A percentile compares a stretch with the other conserved stretches of the same genome.
These are phyloP conservation scores for Suillus alpinus DNA, from an alignment of 768 basidiomycete species.

Conservation along the genomic window DNA sequence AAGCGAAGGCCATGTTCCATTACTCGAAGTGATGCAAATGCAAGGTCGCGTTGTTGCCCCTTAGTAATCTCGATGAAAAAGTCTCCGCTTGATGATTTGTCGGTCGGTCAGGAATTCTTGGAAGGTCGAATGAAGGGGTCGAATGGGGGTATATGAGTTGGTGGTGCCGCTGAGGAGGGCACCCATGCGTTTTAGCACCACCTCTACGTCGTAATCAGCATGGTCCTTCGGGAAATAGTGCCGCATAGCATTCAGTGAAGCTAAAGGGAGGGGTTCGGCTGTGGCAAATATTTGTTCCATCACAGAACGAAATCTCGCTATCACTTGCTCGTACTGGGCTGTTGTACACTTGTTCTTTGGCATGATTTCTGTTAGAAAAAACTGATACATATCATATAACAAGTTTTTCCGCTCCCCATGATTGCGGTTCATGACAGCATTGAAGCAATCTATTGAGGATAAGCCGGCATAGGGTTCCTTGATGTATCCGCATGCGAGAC, in stretches of 20 bases:
- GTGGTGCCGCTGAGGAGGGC: conserved; percentile 7
- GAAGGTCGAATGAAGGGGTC: conserved; percentile 27
- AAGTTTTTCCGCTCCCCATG: no score
- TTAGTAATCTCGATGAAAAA: conserved; percentile 12
- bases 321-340: background rate
- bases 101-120: conserved; percentile 23
- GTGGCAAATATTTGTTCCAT: no score
- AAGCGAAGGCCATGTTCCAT: conserved; percentile 32
- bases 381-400: no score
- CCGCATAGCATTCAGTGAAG: background rate
- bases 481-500: background rate
- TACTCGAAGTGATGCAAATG: background rate
- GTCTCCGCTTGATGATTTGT: conserved; percentile 9
- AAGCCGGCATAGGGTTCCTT: background rate
- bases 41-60: background rate
- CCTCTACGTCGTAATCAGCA: no score
- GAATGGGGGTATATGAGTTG: conserved; percentile 5
- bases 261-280: no score
- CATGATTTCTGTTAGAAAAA: no score
- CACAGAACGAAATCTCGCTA: no score
- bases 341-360: background rate
- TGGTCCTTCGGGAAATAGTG: background rate
- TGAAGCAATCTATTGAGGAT: background rate
- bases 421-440: background rate
- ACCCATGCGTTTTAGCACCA: background rate